phyloP scores from a whole-genome alignment of 306 rosid genomes.

The Gastrolobium villosum region DNA sequence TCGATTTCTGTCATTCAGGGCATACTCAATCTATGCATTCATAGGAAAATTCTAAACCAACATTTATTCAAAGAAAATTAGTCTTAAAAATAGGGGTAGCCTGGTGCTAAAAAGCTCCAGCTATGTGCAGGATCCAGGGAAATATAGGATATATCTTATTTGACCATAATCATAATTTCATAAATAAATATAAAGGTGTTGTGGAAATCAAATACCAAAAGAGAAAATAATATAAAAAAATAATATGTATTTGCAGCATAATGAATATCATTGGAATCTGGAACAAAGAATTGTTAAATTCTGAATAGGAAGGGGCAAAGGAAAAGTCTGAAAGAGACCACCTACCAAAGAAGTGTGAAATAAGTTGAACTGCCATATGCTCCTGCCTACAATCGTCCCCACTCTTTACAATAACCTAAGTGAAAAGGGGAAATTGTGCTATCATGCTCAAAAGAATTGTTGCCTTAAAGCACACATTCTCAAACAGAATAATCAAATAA shows the following conservation, averaged over 20 bases:
- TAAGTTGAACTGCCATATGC: conserved; percentile 98
- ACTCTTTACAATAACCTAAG: conserved; percentile 91
- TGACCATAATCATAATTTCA: conserved; percentile 34
- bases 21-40: not conserved
- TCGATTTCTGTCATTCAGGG: not conserved
- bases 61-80: conserved; percentile 3
- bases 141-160: conserved; percentile 24
- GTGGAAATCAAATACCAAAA: conserved; percentile 26
- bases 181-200: not conserved
- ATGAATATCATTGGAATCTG: not conserved
- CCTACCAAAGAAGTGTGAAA: conserved; percentile 93
- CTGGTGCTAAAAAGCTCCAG: not conserved
- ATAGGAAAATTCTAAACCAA: conserved; percentile 2
- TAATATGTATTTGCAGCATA: conserved; percentile 20
- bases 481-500: conserved; percentile 22
- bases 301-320: conserved; percentile 4
- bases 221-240: not conserved
- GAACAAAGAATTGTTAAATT: conserved; percentile 11
- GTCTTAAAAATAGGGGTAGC: not conserved
- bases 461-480: conserved; percentile 34
- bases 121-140: not conserved
- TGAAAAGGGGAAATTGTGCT: conserved; percentile 34
- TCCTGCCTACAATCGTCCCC: conserved; percentile 99
- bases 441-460: conserved; percentile 33
- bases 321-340: conserved; percentile 41